Conservation (phyloP, 192 early-diverging fungal genomes). For the Allomyces macrogynus region DNA sequence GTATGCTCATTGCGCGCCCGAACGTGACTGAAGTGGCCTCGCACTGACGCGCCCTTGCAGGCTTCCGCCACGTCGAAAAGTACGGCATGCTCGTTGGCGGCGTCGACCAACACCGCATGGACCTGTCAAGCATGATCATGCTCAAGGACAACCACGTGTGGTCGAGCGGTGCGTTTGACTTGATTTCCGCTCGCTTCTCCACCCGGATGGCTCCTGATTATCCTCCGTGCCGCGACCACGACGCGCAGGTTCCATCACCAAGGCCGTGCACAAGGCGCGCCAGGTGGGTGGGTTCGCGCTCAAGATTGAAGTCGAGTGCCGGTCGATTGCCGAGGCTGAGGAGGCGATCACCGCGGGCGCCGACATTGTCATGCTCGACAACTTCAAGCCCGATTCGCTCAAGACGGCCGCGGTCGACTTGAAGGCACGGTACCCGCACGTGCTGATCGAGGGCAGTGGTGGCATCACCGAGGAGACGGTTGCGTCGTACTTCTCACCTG, state of each 20-base stretch:
- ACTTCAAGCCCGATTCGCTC: conserved; percentile 56
- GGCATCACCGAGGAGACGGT: conserved; percentile 81
- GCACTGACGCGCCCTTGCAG: conserved; percentile 12
- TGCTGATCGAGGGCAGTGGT: conserved; percentile 86
- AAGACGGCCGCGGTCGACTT: conserved; percentile 43
- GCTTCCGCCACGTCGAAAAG: conserved; percentile 92
- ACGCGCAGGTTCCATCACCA: conserved; percentile 61
- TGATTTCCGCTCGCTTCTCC: no score
- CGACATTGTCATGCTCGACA: conserved; percentile 95
- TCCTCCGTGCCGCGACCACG: neutral
- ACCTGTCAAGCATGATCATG: conserved; percentile 96
- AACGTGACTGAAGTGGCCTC: neutral
- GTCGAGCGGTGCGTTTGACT: conserved; percentile 12
- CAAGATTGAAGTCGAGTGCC: conserved; percentile 96
- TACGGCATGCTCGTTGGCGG: conserved; percentile 95
- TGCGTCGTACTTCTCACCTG: conserved; percentile 50
- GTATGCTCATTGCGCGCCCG: conserved; percentile 9
- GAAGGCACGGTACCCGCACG: conserved; percentile 51
- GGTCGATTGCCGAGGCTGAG: conserved; percentile 70
- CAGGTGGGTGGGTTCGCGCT: conserved; percentile 70
- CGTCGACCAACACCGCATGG: conserved; percentile 89
- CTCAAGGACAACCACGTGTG: conserved; percentile 99
- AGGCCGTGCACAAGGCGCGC: conserved; percentile 63
- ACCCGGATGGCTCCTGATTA: conserved; percentile 1
- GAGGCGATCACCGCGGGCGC: conserved; percentile 92